These are phyloP conservation scores for Suhomyces faveliae DNA, from an alignment of 805 yeast genomes.

Conservation along the genomic window DNA sequence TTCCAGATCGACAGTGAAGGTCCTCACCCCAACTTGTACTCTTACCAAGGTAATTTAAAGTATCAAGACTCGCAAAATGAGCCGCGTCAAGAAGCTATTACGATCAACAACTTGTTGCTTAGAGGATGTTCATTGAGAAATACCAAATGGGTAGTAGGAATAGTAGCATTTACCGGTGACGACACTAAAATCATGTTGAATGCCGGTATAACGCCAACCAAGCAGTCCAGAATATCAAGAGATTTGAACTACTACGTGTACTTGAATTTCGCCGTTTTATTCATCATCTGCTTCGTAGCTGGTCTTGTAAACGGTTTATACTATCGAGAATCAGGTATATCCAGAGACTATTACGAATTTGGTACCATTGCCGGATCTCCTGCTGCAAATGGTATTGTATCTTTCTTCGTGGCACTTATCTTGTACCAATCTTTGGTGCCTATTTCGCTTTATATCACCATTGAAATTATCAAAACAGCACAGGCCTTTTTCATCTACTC, in stretches of 20 bases:
- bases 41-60: conserved; percentile 66
- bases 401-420: conserved; percentile 71
- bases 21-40: conserved; percentile 75
- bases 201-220: conserved; percentile 75
- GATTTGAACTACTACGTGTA: conserved; percentile 67
- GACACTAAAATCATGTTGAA: conserved; percentile 78
- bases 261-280: conserved; percentile 59
- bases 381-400: conserved; percentile 62
- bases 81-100: conserved; percentile 52
- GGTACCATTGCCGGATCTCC: conserved; percentile 59
- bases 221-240: conserved; percentile 61
- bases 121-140: conserved; percentile 74
- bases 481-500: conserved; percentile 76
- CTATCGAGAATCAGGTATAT: conserved; percentile 43
- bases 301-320: conserved; percentile 70
- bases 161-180: conserved; percentile 72
- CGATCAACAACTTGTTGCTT: conserved; percentile 60
- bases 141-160: conserved; percentile 73
- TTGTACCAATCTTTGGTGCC: conserved; percentile 78
- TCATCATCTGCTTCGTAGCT: conserved; percentile 63
- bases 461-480: conserved; percentile 74
- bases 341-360: conserved; percentile 58
- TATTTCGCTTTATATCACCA: conserved; percentile 72
- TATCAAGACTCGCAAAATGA: conserved; percentile 18
- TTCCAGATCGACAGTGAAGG: conserved; percentile 82